Base-by-base conservation (phyloP, 2,329 filamentous ascomycete genomes). In the Calonectria pteridis region DNA sequence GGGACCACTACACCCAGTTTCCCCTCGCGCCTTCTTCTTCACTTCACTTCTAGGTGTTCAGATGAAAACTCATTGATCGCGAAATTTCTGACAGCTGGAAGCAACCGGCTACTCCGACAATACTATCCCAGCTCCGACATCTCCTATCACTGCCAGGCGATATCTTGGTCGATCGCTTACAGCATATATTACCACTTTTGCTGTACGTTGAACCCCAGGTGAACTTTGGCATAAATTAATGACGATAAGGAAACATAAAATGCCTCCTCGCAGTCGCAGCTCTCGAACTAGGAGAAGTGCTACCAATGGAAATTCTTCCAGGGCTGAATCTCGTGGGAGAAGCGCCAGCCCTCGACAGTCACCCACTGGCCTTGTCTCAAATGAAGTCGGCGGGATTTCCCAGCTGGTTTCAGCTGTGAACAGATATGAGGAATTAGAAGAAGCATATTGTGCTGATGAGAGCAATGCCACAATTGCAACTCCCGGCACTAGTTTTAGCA, bases 261-360 rank as follows among this genome's bases (percentile, higher is more conserved):
- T 79, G 74, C 75, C 84, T 62, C 74, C 79, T 72, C 85, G 85
- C 69, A 84, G 80, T 76, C 85, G 85, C 67, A 83, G 83, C 43
- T 85, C 80, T 82, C 88, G 87, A 80, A 86, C 88, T 78, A 84
- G 84, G 67, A 89, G 88, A 80, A 80, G 84, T 51, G 75, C 76
- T 59, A 72, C 78, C 31, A 71, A 63, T 64, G 51, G 62, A 23
- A 33, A 53, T 16, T n/a, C 37, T 16, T 53, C 65, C 11, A 26
- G 59, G 29, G 50, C 23, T 26, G 67, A 31, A 29, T 13, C 33
- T 18, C 58, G 67, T 49, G 40, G 28, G 28, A 50, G 59, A 50
- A 64, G 59, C 58, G 67, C 31, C 33, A 43, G 67, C 28, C 55
- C 55, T n/a, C 67, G 67, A 16, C 33, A 26, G 13, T 43, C 58